Percentiles rank a stretch among this genome's conserved stretches.
phyloP scores from a whole-genome alignment of 2,329 filamentous ascomycete genomes.

The Epichloe elymi region DNA sequence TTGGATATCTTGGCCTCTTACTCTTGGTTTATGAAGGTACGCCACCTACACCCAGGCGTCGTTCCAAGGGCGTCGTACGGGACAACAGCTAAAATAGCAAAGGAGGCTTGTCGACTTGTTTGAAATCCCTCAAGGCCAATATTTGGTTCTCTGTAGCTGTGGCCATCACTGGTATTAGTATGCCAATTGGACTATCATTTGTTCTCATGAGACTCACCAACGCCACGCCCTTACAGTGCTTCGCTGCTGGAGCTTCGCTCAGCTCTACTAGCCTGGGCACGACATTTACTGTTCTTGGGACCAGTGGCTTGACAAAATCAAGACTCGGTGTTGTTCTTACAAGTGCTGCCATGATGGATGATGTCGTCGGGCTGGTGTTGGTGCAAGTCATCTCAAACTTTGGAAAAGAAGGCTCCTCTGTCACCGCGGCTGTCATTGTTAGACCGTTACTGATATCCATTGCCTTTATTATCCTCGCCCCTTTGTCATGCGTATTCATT shows the following conservation, averaged over 20 bases:
- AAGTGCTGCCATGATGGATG: slow-evolving; percentile 69
- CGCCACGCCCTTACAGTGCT: slow-evolving; percentile 46
- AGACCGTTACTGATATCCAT: slow-evolving; percentile 34
- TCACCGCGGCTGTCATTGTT: slow-evolving; percentile 24
- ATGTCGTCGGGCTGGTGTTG: slow-evolving; percentile 66
- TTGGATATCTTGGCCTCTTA: slow-evolving; percentile 64
- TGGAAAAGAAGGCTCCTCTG: slow-evolving; percentile 18
- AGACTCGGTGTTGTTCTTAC: slow-evolving; percentile 50
- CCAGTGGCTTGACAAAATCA: slow-evolving; percentile 28
- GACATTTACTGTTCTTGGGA: slow-evolving; percentile 40
- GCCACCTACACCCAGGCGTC: not conserved
- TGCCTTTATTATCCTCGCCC: slow-evolving; percentile 35
- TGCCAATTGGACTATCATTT: slow-evolving; percentile 56
- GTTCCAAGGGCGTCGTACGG: not conserved
- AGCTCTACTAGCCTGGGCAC: slow-evolving; percentile 66
- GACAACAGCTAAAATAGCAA: slow-evolving; percentile 9
- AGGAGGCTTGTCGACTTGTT: slow-evolving; percentile 36
- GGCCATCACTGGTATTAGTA: slow-evolving; percentile 49
- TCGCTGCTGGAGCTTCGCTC: slow-evolving; percentile 59
- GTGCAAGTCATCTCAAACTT: slow-evolving; percentile 62
- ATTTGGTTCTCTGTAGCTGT: slow-evolving; percentile 45
- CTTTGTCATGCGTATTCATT: slow-evolving; percentile 32
- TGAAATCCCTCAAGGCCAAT: slow-evolving; percentile 39
- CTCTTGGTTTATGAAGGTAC: slow-evolving; percentile 59
- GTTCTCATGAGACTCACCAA: slow-evolving; percentile 35